These are phyloP conservation scores for Suaeda aralocaspica DNA, from an alignment of 148 eudicot species.

Conservation along the genomic window DNA sequence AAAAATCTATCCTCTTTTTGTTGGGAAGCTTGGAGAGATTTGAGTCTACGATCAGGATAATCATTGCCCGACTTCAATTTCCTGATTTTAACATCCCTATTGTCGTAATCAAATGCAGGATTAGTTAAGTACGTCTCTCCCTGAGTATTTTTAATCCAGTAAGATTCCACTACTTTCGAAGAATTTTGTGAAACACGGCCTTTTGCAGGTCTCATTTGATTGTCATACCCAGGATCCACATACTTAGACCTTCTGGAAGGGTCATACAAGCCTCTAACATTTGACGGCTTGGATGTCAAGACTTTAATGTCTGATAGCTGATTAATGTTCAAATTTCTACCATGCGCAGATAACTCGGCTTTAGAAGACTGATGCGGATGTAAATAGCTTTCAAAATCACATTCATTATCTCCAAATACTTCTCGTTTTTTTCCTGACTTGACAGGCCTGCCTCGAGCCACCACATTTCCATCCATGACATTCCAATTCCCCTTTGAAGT, in stretches of 20 bases:
- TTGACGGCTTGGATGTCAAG: slow-evolving; percentile 72
- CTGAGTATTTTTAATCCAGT: slow-evolving; percentile 37
- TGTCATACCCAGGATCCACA: slow-evolving; percentile 40
- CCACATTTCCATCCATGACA: slow-evolving; percentile 30
- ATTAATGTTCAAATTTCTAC: slow-evolving; percentile 55
- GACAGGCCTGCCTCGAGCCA: slow-evolving; percentile 34
- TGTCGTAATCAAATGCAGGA: slow-evolving; percentile 33
- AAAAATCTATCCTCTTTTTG: slow-evolving; percentile 31
- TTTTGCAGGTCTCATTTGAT: slow-evolving; percentile 41
- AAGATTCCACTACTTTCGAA: slow-evolving; percentile 37
- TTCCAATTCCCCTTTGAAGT: slow-evolving; percentile 45
- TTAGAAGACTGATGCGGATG: slow-evolving; percentile 32
- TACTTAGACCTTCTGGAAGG: slow-evolving; percentile 44
- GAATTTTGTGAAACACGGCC: slow-evolving; percentile 33
- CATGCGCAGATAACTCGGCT: slow-evolving; percentile 38
- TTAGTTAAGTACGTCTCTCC: slow-evolving; percentile 37
- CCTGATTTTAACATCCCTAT: slow-evolving; percentile 37
- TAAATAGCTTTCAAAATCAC: slow-evolving; percentile 32
- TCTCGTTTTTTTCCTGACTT: slow-evolving; percentile 53
- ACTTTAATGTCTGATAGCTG: slow-evolving; percentile 77
- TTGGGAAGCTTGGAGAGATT: slow-evolving; percentile 21
- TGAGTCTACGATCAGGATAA: slow-evolving; percentile 36
- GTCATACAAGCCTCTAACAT: slow-evolving; percentile 40
- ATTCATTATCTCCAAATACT: slow-evolving; percentile 39
- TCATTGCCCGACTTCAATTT: slow-evolving; percentile 45